These are phyloP conservation scores for Candida sp. DNA, from an alignment of 1,139 yeast genomes.

Conservation along the genomic window DNA sequence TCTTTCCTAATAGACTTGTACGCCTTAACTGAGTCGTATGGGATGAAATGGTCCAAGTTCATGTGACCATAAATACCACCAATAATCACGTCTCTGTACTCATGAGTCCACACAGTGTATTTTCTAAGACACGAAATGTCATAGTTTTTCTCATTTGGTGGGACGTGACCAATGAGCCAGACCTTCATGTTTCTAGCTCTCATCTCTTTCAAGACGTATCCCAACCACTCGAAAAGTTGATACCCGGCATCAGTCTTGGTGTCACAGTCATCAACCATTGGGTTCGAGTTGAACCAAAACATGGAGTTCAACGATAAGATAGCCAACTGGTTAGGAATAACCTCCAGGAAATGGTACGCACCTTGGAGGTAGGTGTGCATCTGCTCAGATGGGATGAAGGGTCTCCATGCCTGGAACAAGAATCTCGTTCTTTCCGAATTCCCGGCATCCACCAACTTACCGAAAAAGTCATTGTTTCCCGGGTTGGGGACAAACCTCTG, in stretches of 20 bases:
- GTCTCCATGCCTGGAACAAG: slow-evolving; percentile 72
- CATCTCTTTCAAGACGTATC: slow-evolving; percentile 72
- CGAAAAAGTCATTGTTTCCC: slow-evolving; percentile 77
- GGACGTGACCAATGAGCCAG: slow-evolving; percentile 89
- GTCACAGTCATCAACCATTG: slow-evolving; percentile 83
- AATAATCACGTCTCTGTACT: slow-evolving; percentile 78
- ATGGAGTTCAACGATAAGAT: slow-evolving; percentile 79
- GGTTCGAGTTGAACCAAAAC: slow-evolving; percentile 76
- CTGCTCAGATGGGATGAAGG: slow-evolving; percentile 78
- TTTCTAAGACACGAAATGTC: slow-evolving; percentile 76
- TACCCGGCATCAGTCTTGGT: slow-evolving; percentile 77
- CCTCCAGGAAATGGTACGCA: slow-evolving; percentile 75
- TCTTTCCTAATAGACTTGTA: slow-evolving; percentile 50
- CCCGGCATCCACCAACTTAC: slow-evolving; percentile 77
- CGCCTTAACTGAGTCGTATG: slow-evolving; percentile 73
- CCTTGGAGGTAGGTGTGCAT: slow-evolving; percentile 76
- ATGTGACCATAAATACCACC: slow-evolving; percentile 90
- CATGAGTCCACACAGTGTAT: slow-evolving; percentile 78
- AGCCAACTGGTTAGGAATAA: slow-evolving; percentile 78
- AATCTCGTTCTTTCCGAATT: slow-evolving; percentile 87
- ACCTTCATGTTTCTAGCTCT: slow-evolving; percentile 80
- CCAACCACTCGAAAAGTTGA: slow-evolving; percentile 77
- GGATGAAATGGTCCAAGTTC: slow-evolving; percentile 86
- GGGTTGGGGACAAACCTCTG: slow-evolving; percentile 51
- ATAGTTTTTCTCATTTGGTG: slow-evolving; percentile 79